Conservation (phyloP, 331 rosid species). For the Quercus tomentella region DNA sequence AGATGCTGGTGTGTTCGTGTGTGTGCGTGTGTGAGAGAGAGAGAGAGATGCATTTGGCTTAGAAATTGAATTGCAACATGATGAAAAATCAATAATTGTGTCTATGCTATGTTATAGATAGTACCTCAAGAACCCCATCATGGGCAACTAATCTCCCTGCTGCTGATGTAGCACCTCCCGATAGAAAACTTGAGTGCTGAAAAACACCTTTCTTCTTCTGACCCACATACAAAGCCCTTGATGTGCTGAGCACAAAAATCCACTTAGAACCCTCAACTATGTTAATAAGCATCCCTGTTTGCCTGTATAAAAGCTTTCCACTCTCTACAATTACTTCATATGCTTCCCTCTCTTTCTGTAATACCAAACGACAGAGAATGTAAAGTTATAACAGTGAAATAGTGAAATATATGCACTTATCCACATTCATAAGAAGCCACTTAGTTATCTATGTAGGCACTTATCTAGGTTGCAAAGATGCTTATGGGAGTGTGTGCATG, state of each 20-base stretch:
- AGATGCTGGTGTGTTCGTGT: too few relatives aligned
- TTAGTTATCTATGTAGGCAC: not conserved
- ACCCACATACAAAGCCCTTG: conserved; percentile 51
- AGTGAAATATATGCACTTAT: not conserved
- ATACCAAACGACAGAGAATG: not conserved
- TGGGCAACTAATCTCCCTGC: conserved; percentile 73
- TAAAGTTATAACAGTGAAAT: not conserved
- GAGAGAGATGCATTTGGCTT: too few relatives aligned
- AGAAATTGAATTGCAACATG: too few relatives aligned
- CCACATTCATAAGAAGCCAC: not conserved
- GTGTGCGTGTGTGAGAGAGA: too few relatives aligned
- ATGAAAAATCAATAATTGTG: not conserved
- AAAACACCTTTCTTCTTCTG: conserved; percentile 74
- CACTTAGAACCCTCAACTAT: conserved; percentile 67
- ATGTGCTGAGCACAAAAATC: conserved; percentile 80
- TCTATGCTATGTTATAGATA: conserved; percentile 13
- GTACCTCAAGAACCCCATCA: conserved; percentile 63
- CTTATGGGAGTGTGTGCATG: too few relatives aligned
- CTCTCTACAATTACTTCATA: conserved; percentile 58
- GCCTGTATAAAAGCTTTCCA: conserved; percentile 58
- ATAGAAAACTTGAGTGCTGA: conserved; percentile 84
- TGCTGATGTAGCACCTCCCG: conserved; percentile 81
- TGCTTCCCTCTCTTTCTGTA: conserved; percentile 61
- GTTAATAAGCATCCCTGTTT: conserved; percentile 34
- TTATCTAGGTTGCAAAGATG: not conserved